Percentiles rank a stretch among this genome's conserved stretches.
phyloP scores from a whole-genome alignment of 495 filamentous ascomycete species.

The Aspergillus homomorphus region DNA sequence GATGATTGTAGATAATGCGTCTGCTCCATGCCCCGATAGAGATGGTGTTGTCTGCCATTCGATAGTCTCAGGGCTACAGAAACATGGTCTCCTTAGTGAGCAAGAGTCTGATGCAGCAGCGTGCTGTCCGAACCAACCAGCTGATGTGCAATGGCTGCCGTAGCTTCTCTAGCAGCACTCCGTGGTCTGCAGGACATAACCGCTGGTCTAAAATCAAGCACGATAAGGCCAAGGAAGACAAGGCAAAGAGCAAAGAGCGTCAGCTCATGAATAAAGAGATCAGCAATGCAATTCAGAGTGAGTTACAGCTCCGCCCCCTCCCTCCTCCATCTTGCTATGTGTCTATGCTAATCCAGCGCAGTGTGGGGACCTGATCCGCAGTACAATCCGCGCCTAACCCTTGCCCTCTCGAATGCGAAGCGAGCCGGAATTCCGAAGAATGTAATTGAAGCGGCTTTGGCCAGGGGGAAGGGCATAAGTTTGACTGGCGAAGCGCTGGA shows the following conservation, averaged over 20 bases:
- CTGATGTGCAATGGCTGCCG: constrained; percentile 24
- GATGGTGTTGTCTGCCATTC: background rate
- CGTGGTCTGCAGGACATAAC: constrained; percentile 68
- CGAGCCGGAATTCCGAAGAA: constrained; percentile 82
- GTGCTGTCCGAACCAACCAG: constrained; percentile 6
- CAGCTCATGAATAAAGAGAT: constrained; percentile 52
- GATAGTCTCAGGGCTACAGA: background rate
- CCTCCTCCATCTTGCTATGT: constrained; percentile 6
- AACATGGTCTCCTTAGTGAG: constrained; percentile 19
- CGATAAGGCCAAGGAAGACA: constrained; percentile 81
- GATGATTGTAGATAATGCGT: background rate
- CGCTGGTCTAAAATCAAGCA: constrained; percentile 95
- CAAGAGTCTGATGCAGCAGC: constrained; percentile 16
- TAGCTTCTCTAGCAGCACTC: constrained; percentile 50
- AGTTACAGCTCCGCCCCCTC: constrained; percentile 10
- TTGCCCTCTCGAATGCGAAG: constrained; percentile 74
- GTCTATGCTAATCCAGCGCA: constrained; percentile 16
- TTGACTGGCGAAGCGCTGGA: constrained; percentile 70
- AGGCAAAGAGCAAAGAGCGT: constrained; percentile 49
- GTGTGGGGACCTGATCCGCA: constrained; percentile 67
- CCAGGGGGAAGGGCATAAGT: constrained; percentile 80
- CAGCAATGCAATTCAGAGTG: constrained; percentile 53
- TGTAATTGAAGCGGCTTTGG: constrained; percentile 77
- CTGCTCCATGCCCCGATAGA: background rate
- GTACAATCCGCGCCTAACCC: constrained; percentile 69